Base-by-base conservation (phyloP, 768 basidiomycete genomes). In the Agrocybe chaxingu region DNA sequence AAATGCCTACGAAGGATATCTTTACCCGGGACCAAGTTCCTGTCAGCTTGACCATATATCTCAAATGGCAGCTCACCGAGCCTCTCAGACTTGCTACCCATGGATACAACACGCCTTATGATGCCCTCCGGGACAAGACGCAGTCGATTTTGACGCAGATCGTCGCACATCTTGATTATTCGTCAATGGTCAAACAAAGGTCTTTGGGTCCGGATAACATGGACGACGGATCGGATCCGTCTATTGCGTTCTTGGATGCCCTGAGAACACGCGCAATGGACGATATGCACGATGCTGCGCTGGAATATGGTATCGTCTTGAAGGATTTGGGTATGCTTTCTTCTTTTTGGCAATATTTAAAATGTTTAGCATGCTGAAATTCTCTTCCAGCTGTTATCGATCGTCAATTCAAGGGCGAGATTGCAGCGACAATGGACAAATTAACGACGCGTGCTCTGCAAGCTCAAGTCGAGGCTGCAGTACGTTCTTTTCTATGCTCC, bases 1-100 rank as follows among this genome's bases (percentile, higher is more conserved):
- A 91, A 63, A 87, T 91, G 85, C 89, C 89, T 3, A 91, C 89
- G 7, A 91, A 91, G 67, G 88, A 90, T 56, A 90, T 90, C 57
- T 92, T 87, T 67, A 91, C 91, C 2, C 82, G 88, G 36, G 90
- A 91, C 57, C 89, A 92, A 70, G 90, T 91, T 7, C 90, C 90
- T 24, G 90, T 91, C 52, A 81, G 84, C 68, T 69, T 92, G 64
- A 89, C 85, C 4, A 85, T 92, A 54, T 92, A 91, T 62, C 74
- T 92, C 44, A 90, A 92, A 65, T 92, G 87, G 87, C 77, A 73
- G 56, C 64, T 74, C 39, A 71, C 70, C 5, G 74, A 78, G 58
- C 72, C 77, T 1, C 66, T 80, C 53, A 73, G 85, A 76, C 77
- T 92, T 35, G 84, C 91, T 0, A 86, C 82, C 0, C 91, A 92